phyloP scores from a whole-genome alignment of 441 rosid species.

The Francoa sonchifolia region DNA sequence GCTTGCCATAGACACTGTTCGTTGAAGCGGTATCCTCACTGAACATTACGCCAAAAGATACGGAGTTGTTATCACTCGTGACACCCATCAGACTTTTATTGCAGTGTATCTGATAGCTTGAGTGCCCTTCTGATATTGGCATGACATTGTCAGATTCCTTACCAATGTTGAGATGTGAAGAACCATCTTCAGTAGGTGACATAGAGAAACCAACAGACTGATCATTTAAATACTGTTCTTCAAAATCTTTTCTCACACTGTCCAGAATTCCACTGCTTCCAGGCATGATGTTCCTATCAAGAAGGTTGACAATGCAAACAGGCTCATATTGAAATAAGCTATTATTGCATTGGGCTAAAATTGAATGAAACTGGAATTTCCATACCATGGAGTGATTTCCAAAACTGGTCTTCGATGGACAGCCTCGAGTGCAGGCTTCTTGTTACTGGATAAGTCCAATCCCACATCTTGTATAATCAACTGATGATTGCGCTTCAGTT shows the following conservation, averaged over 20 bases:
- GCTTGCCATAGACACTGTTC: slow-evolving; percentile 21
- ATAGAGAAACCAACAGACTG: slow-evolving; percentile 43
- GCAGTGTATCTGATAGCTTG: slow-evolving; percentile 27
- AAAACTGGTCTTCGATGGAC: slow-evolving; percentile 22
- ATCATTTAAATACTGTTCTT: slow-evolving; percentile 30
- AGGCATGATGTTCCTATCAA: slow-evolving; percentile 36
- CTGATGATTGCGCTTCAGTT: slow-evolving; percentile 43
- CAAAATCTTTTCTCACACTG: slow-evolving; percentile 26
- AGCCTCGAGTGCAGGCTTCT: slow-evolving; percentile 46
- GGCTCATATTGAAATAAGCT: slow-evolving; percentile 35
- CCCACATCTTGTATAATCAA: slow-evolving; percentile 44
- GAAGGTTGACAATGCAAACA: slow-evolving; percentile 32
- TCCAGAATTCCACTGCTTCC: slow-evolving; percentile 22
- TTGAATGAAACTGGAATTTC: slow-evolving; percentile 33
- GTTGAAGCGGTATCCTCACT: slow-evolving; percentile 17
- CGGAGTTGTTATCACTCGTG: slow-evolving; percentile 15
- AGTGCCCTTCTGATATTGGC: slow-evolving; percentile 27
- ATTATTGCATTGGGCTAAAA: slow-evolving; percentile 38
- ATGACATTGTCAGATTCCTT: slow-evolving; percentile 31
- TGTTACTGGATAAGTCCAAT: slow-evolving; percentile 38
- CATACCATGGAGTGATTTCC: slow-evolving; percentile 41
- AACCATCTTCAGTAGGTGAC: slow-evolving; percentile 38
- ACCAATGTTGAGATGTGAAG: slow-evolving; percentile 31
- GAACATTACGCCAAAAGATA: slow-evolving; percentile 21
- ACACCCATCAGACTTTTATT: slow-evolving; percentile 18